Evolutionary conservation across 73 alveolate genomes (phyloP), one percentile per base, ranked within the genome.

Genomic region (Paramecium biaurelia): DNA sequence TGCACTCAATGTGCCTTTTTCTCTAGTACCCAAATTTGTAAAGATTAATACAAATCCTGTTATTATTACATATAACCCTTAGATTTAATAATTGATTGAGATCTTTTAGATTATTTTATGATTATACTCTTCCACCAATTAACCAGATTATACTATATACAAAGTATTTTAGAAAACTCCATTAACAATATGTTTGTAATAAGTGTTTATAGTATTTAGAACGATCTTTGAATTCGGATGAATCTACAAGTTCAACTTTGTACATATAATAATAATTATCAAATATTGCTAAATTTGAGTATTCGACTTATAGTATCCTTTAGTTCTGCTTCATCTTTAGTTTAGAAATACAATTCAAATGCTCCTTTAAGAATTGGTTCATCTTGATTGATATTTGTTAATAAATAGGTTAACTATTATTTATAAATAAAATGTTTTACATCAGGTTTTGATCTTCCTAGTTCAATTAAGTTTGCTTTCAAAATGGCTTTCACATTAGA

Each of bases 1-100:
- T 14, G 92, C 90, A 89, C 92, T 89, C 24, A 89, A 32, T 12
- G 58, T 63, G 30, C 94, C 94, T 45, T 89, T 82, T 70, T 89
- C 94, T 41, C 74, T 68, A 15, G 67, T 43, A 5, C 92, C 87
- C 37, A 89, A 21, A 89, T 89, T 89, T 4, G 41, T 70, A 89
- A 87, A 87, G n/a, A 87, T 87, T 14, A 87, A 10, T 8, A 24
- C 72, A 14, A 89, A 70, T n/a, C 74, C 58, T 7, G 92, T 41
- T 9, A 45, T 18, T 12, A 89, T 43, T 14, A 89, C 89, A 49
- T 70, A 89, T 18, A 89, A 43, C 47, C 90, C 47, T 38, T 38
- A 10, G 9, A 79, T 26, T 8, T 1, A 18, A 79, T 43, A 79
- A 20, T 18, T 0, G 5, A 79, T 79, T 10, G 53, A 20, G 2